A percentile compares a stretch with the other conserved stretches of the same genome.
These are phyloP conservation scores for Paramecium biaurelia DNA, from an alignment of 73 alveolate species.

Conservation along the genomic window DNA sequence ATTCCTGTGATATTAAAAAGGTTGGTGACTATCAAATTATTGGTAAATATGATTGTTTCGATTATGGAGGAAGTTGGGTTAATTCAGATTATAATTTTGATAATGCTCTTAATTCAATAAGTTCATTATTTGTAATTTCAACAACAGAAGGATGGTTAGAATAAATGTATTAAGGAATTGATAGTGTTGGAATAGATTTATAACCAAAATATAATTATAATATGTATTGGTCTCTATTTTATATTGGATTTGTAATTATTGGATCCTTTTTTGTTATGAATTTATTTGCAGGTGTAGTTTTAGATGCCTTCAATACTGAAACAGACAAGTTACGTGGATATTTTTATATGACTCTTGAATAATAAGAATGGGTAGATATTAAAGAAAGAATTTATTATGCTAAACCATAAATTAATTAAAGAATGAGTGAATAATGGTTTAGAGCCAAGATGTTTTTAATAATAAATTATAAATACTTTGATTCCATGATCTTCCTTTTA, in stretches of 20 bases:
- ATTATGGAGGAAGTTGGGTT: slow-evolving; percentile 56
- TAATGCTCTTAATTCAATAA: slow-evolving; percentile 69
- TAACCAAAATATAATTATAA: slow-evolving; percentile 51
- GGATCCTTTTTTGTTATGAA: slow-evolving; percentile 69
- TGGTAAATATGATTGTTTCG: slow-evolving; percentile 55
- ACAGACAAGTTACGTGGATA: slow-evolving; percentile 64
- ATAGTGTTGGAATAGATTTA: slow-evolving; percentile 61
- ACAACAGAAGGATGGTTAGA: slow-evolving; percentile 76
- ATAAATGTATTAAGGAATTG: slow-evolving; percentile 63
- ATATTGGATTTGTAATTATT: slow-evolving; percentile 65
- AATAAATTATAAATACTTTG: background rate
- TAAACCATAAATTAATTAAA: background rate
- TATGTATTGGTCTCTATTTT: slow-evolving; percentile 55
- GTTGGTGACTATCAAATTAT: slow-evolving; percentile 26
- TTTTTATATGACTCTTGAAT: slow-evolving; percentile 43
- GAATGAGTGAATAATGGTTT: background rate
- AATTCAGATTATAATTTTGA: slow-evolving; percentile 70
- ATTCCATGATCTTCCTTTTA: background rate
- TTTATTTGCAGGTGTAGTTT: slow-evolving; percentile 72
- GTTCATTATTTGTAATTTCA: slow-evolving; percentile 69
- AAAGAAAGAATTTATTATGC: background rate
- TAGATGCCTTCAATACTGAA: slow-evolving; percentile 64
- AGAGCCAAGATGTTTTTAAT: slow-evolving; percentile 1
- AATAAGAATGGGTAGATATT: slow-evolving; percentile 65
- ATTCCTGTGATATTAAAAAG: background rate